phyloP scores from a whole-genome alignment of 2,329 filamentous ascomycete species.

The Trichoderma lentiforme region DNA sequence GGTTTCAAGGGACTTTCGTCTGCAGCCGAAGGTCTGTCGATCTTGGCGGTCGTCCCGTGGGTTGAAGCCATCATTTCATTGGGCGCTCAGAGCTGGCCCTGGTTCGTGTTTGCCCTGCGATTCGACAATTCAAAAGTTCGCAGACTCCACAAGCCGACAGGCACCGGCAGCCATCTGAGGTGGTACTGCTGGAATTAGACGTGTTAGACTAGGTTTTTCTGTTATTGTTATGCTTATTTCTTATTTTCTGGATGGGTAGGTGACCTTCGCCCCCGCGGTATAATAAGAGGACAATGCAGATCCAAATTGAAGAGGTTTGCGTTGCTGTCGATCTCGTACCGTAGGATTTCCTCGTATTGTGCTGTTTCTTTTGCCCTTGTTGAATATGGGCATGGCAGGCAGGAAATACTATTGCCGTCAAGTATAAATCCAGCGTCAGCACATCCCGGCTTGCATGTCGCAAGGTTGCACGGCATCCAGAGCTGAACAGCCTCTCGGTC shows the following conservation, averaged over 20 bases:
- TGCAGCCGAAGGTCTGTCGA: background rate
- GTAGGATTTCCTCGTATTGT: background rate
- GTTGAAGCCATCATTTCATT: slow-evolving; percentile 1
- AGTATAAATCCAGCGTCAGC: background rate
- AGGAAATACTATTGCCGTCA: background rate
- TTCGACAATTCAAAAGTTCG: slow-evolving; percentile 8
- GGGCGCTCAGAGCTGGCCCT: background rate
- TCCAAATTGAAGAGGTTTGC: background rate
- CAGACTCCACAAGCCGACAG: background rate
- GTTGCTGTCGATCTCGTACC: background rate
- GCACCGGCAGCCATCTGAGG: background rate
- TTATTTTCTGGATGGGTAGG: background rate
- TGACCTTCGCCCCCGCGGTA: background rate
- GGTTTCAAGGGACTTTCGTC: background rate
- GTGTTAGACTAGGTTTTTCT: background rate
- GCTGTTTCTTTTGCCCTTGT: background rate
- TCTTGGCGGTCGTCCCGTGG: slow-evolving; percentile 12
- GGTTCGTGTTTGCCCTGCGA: background rate
- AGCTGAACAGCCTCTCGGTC: background rate
- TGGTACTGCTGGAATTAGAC: background rate
- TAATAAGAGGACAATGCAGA: background rate
- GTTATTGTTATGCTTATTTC: slow-evolving; percentile 11
- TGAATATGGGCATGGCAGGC: background rate
- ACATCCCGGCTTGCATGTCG: background rate
- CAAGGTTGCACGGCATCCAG: background rate